phyloP scores from a whole-genome alignment of 2,329 filamentous ascomycete genomes.

The Penicillium sumatraense region DNA sequence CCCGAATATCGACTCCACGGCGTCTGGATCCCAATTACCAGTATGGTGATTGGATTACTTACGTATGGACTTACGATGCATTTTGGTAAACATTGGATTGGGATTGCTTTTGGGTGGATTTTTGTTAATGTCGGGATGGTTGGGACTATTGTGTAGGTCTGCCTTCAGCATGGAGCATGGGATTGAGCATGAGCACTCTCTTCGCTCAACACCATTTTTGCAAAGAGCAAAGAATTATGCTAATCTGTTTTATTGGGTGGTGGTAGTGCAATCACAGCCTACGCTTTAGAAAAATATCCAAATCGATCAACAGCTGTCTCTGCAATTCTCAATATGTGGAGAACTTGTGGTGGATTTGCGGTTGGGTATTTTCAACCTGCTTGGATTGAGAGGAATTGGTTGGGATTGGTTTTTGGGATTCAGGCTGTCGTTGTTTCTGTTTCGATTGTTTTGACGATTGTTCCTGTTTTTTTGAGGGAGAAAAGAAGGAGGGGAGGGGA shows the following conservation, averaged over 20 bases:
- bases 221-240: too few species aligned
- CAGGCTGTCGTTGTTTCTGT: slow-evolving; percentile 37
- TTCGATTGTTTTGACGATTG: slow-evolving; percentile 32
- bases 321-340: slow-evolving; percentile 46
- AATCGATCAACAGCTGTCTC: slow-evolving; percentile 38
- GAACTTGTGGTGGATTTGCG: slow-evolving; percentile 43
- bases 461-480: slow-evolving; percentile 26
- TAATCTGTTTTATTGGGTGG: too few species aligned
- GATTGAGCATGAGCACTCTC: too few species aligned
- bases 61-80: slow-evolving; percentile 42
- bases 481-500: not conserved
- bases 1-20: slow-evolving; percentile 44
- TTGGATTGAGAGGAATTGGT: slow-evolving; percentile 38
- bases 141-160: slow-evolving; percentile 38
- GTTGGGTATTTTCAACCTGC: slow-evolving; percentile 44
- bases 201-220: too few species aligned
- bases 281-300: slow-evolving; percentile 43
- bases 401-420: slow-evolving; percentile 38
- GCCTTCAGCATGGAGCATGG: not conserved
- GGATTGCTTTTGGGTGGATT: slow-evolving; percentile 43
- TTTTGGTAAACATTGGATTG: slow-evolving; percentile 41
- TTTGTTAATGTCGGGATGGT: slow-evolving; percentile 44
- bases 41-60: slow-evolving; percentile 37
- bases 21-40: slow-evolving; percentile 38
- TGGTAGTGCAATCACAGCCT: slow-evolving; percentile 43